Evolutionary conservation across 2,329 filamentous ascomycete genomes (phyloP), one percentile per base, ranked within the genome.

Genomic region (Apiospora hydei): DNA sequence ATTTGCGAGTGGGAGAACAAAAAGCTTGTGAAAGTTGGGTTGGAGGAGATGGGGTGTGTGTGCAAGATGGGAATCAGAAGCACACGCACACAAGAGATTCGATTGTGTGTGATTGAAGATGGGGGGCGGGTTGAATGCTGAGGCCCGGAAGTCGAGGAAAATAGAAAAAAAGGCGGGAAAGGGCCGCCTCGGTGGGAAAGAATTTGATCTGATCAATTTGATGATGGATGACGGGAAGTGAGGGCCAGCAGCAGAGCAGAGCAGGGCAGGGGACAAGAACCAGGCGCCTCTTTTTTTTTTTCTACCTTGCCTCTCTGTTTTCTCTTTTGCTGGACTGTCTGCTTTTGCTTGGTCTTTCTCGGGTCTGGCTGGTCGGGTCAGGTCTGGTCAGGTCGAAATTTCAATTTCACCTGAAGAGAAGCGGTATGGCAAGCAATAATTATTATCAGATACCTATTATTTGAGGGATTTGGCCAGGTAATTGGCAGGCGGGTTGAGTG

Each of bases 151-250:
- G 34, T 41, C 34, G 34, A 64, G 26, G 26, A 34, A 64, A 64
- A 64, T 64, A 64, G 57, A 41, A 64, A 49, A 49, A 49, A 64
- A 41, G 57, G 34, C 34, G 57, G 57, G 34, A 64, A 64, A 41
- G 18, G 57, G 57, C 57, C 34, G 57, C 34, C 30, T 64, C 34
- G 57, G 57, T 64, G 57, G 34, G 41, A 51, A 64, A 64, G 57
- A 64, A 64, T 64, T 64, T 64, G 57, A 64, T 64, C 57, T 64
- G 57, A 41, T 41, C 57, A 64, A 64, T 64, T 64, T 64, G 57
- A 64, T 64, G 57, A 64, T 64, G 57, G 57, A 64, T 64, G 57
- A 64, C 57, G 57, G 57, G 57, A 64, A 41, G 57, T 64, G 16
- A n/a, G 46, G 46, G 46, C 46, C 46, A 49, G 21, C 18, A 49